These are phyloP conservation scores for Cutaneotrichosporon cavernicola DNA, from an alignment of 1,284 basidiomycete genomes.

Conservation along the genomic window DNA sequence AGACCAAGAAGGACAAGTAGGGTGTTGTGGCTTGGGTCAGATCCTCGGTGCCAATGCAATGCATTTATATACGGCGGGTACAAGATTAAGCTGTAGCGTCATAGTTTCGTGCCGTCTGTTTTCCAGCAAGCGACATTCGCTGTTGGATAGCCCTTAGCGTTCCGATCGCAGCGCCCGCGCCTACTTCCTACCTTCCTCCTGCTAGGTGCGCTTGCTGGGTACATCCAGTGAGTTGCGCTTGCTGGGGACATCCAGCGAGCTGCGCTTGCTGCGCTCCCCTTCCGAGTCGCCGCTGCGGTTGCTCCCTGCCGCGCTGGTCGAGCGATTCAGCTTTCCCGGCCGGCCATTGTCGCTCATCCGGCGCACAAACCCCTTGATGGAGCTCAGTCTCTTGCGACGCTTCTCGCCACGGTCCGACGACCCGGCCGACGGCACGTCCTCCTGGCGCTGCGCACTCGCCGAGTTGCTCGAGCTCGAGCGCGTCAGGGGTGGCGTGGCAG, in stretches of 20 bases:
- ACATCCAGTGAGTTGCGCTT: constrained; percentile 1
- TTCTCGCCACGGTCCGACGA: constrained; percentile 8
- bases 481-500: background rate
- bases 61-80: no score
- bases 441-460: background rate
- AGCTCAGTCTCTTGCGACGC: constrained; percentile 41
- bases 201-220: constrained; percentile 1
- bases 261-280: background rate
- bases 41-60: no score
- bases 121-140: no score
- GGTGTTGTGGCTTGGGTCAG: background rate
- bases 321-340: background rate
- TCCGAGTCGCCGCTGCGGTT: constrained; percentile 2
- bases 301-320: background rate
- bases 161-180: background rate
- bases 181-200: background rate
- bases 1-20: constrained; percentile 32
- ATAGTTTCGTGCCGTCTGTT: no score
- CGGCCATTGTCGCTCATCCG: constrained; percentile 37
- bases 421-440: background rate
- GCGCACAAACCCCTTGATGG: constrained; percentile 46
- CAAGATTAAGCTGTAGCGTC: no score
- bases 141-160: no score
- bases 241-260: background rate
- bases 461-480: constrained; percentile 7